Evolutionary conservation across 257 asterid species (phyloP), one percentile per base, ranked within the genome.

Genomic region (Linaria vulgaris): DNA sequence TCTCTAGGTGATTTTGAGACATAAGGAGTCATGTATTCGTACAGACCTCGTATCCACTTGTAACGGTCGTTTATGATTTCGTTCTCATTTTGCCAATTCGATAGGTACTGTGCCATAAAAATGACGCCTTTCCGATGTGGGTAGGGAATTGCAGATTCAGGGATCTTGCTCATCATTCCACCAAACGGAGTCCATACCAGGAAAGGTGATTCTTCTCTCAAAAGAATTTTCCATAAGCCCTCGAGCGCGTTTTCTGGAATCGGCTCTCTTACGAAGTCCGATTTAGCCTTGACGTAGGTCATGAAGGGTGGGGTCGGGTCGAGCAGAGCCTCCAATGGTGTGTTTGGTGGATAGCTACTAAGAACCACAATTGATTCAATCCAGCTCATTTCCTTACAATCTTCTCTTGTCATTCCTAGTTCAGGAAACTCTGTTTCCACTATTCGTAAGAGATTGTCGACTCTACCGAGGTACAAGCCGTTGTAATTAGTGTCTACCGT

Each of bases 331-430:
- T 55, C 62, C 3, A 56, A 47, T 4, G 31, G 30, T 30, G 71
- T 66, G 20, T 43, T 66, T 9, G 44, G 39, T 21, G 71, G 71
- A 24, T 41, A 25, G 55, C 6, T 55, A 0, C 71, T 62, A 15
- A 55, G 17, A 30, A 54, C 55, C 38, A 66, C 15, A 15, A 66
- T 62, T 2, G 71, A 66, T 34, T 66, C 56, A 13, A 66, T 55
- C 71, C 71, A 66, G n/a, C 71, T 66, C 71, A 66, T 66, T 46
- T 66, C 71, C 0, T 12, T 43, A 46, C 71, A 55, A 39, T 66
- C 71, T 1, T 15, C 43, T 66, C 46, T 38, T 43, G 71, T 17
- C 24, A 66, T 23, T 13, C 63, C 63, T 64, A 66, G 15, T 25
- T 66, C 71, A 15, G 56, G 64, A 12, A 66, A 66, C 11, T 41